Base-by-base conservation (phyloP, 495 filamentous ascomycete species). In the Aspergillus sclerotioniger region DNA sequence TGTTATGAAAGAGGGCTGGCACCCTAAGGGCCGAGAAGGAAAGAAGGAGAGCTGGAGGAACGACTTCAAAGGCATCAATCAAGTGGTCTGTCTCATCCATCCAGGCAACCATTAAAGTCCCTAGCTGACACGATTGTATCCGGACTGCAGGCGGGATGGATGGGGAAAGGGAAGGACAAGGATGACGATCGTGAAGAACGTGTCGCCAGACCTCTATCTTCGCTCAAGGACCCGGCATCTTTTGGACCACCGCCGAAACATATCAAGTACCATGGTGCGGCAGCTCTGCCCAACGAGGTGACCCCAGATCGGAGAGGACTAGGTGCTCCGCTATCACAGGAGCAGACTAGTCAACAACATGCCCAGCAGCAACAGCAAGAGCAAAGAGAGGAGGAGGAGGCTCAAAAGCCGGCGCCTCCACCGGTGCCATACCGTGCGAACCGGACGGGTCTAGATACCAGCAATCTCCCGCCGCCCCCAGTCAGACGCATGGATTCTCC, bases 171-270 rank as follows among this genome's bases (percentile, higher is more conserved):
- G 33, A 82, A 80, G 55, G 69, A 78, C 43, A 49, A 71, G 8
- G 68, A 71, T 52, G 55, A 57, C 10, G 69, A 77, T 39, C 62
- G 65, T 16, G 64, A 62, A 57, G 69, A 80, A 3, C 80, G 88
- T 65, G 74, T 82, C 60, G 84, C 90, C 16, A 75, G 78, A 6
- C 93, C 94, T 2, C 69, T 96, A n/a, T 81, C 85, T 4, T 79
- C 87, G 2, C 78, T 98, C 17, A 87, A 87, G 64, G 94, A 98
- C 69, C 93, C 94, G 2, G 68, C 84, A 0, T 81, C 86, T 12
- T 97, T 98, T 69, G 91, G 83, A 3, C 90, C 93, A 33, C 93
- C 93, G 19, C 93, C 93, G 4, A 96, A 87, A 60, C 80, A 83
- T 59, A 69, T 80, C 63, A 80, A 79, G 43, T 84, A 79, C 59